phyloP scores from a whole-genome alignment of 139 green algal genomes.

The Chlamydomonas incerta region DNA sequence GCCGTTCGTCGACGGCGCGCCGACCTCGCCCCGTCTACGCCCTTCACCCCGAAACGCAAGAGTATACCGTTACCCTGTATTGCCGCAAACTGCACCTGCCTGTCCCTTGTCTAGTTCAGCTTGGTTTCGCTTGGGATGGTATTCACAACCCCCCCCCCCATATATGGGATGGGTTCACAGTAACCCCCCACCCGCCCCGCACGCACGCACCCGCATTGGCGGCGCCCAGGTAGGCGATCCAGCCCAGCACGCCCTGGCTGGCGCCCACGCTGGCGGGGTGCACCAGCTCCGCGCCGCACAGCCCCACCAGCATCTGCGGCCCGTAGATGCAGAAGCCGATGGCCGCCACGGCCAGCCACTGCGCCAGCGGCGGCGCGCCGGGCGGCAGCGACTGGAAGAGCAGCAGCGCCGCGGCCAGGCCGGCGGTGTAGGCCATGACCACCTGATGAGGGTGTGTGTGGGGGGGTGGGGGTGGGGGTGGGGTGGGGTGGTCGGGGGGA shows the following conservation, averaged over 20 bases:
- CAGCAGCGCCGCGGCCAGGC: slow-evolving; percentile 42
- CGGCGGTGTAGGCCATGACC: slow-evolving; percentile 43
- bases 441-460: not conserved
- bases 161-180: no score
- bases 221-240: slow-evolving; percentile 75
- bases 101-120: no score
- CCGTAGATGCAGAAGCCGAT: slow-evolving; percentile 96
- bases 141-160: no score
- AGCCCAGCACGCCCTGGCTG: slow-evolving; percentile 72
- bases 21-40: no score
- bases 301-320: slow-evolving; percentile 91
- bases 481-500: not conserved
- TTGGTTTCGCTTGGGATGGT: no score
- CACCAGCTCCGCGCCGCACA: slow-evolving; percentile 90
- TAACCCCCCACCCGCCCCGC: not conserved
- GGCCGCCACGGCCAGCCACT: slow-evolving; percentile 87
- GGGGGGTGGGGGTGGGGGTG: not conserved
- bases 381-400: slow-evolving; percentile 6
- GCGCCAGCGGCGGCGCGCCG: slow-evolving; percentile 45
- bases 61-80: no score
- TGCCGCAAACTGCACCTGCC: no score
- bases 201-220: slow-evolving; percentile 57
- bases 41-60: no score
- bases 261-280: slow-evolving; percentile 59
- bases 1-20: no score